Evolutionary conservation across 345 rosid species (phyloP), one percentile per base, ranked within the genome.

Genomic region (Eucalyptus erythrocorys): DNA sequence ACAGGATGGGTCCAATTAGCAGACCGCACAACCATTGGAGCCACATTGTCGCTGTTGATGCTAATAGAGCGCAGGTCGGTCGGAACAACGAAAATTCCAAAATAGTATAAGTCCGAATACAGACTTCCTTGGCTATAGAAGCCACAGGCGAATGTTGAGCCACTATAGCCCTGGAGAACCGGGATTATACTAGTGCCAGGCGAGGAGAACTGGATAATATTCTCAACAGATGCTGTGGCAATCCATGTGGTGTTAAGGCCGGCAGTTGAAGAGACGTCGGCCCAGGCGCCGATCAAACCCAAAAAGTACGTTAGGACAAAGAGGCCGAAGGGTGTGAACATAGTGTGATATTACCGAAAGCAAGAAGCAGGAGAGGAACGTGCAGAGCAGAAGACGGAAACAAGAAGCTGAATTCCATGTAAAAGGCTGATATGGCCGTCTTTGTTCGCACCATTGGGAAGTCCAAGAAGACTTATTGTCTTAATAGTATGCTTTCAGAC

Each of bases 1-100:
- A 91, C 91, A 13, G 90, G 89, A 21, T 50, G 22, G 59, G 85
- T 84, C 24, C 89, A 47, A 22, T 92, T 92, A 16, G 92, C 92
- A 37, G 90, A 88, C 92, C 94, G 90, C 45, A 88, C 93, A 34
- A 90, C 40, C 59, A 5, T 7, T 32, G 55, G 61, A 48, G 16
- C 32, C 50, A n/a, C 24, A 5, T 11, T 8, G 48, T 24, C 4
- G 11, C 42, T 16, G 80, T 1, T 32, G 79, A 40, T 53, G n/a
- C 13, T 12, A 12, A 30, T 14, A 7, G 27, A 21, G 11, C 0
- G 12, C 27, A 1, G 48, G 19, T 50, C n/a, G 37, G 40, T 34
- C 0, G 30, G 68, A 34, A 48, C 40, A 7, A 87, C 51, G 13
- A 87, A 43, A 42, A 88, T 32, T 15, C 79, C n/a, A 22, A 88